These are phyloP conservation scores for Thymus mandschuricus DNA, from an alignment of 257 asterid species.

Conservation along the genomic window DNA sequence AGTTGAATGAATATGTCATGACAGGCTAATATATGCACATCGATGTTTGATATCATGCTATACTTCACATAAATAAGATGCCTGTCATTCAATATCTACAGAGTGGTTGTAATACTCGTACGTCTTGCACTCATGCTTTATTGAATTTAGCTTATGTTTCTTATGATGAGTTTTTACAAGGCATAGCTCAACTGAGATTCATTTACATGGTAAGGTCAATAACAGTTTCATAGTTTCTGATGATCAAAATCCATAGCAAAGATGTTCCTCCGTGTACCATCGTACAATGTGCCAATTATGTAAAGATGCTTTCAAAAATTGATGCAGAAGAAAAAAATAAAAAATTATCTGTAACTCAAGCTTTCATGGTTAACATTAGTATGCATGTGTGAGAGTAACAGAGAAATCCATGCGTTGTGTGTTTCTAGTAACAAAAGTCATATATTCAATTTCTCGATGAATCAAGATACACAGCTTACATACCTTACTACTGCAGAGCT, in stretches of 20 bases:
- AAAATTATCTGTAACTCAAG: background rate
- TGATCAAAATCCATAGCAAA: background rate
- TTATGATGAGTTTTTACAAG: background rate
- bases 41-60: conserved; percentile 9
- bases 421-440: too few relatives aligned
- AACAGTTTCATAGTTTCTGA: background rate
- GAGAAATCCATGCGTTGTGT: background rate
- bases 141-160: background rate
- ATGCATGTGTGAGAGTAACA: too few relatives aligned
- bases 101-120: background rate
- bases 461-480: background rate
- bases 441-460: background rate
- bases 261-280: background rate
- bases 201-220: background rate
- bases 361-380: too few relatives aligned
- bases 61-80: conserved; percentile 31
- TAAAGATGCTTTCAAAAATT: background rate
- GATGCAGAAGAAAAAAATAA: background rate
- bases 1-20: background rate
- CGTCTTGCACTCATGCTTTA: background rate
- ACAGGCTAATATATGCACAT: background rate
- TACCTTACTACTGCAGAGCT: background rate
- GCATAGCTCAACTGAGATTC: conserved; percentile 2
- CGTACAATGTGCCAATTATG: background rate
- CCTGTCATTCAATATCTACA: conserved; percentile 18